phyloP scores from a whole-genome alignment of 2,329 filamentous ascomycete species.

The Berkeleyomyces basicola region DNA sequence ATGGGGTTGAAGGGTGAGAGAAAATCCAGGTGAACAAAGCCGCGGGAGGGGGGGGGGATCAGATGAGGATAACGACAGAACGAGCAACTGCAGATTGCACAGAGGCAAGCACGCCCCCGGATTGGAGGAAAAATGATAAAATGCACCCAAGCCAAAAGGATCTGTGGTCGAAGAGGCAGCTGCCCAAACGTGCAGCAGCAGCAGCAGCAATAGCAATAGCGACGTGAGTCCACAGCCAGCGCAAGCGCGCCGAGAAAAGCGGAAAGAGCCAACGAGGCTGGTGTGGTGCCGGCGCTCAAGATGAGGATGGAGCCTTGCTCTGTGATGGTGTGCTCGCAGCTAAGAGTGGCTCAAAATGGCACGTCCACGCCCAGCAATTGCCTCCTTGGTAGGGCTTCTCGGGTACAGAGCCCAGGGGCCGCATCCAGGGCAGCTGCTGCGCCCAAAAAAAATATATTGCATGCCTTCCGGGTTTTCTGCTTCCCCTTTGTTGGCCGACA shows the following conservation, averaged over 20 bases:
- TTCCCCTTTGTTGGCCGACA: too few relatives aligned
- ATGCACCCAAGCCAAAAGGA: not conserved
- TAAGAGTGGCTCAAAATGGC: not conserved
- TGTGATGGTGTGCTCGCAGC: constrained; percentile 1
- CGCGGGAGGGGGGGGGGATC: not conserved
- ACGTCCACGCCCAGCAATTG: not conserved
- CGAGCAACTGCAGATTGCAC: not conserved
- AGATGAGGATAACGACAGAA: not conserved
- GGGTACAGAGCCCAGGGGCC: too few relatives aligned
- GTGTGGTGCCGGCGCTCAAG: not conserved
- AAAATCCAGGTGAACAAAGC: not conserved
- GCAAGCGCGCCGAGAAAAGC: not conserved
- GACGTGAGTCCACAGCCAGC: not conserved
- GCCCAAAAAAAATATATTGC: too few relatives aligned
- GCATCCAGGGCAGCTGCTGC: too few relatives aligned
- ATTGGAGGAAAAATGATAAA: not conserved
- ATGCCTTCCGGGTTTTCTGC: too few relatives aligned
- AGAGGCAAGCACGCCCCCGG: not conserved
- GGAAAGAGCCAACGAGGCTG: not conserved
- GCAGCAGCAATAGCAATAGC: not conserved
- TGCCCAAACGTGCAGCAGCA: not conserved
- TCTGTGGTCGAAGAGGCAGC: not conserved
- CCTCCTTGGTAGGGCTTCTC: too few relatives aligned
- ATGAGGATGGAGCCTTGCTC: not conserved
- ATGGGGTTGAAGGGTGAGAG: not conserved